Evolutionary conservation across 2,329 filamentous ascomycete species (phyloP), one percentile per base, ranked within the genome.

Genomic region (Paecilomyces sp.): DNA sequence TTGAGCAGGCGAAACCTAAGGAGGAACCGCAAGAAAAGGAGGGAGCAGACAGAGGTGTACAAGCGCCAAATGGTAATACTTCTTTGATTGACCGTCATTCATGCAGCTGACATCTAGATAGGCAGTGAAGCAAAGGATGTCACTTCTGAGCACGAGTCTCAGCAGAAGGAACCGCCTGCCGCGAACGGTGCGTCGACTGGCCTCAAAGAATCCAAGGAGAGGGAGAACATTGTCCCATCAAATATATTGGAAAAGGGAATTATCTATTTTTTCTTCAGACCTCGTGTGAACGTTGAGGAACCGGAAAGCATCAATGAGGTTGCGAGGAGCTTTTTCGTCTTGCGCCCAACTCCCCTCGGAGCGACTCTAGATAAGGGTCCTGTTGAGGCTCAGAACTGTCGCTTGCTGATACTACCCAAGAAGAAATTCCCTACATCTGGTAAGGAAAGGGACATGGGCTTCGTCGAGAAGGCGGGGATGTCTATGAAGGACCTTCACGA

Each of bases 181-280:
- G 51, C 52, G 36, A 55, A 50, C 47, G 24, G 41, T 30, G 60
- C 67, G 36, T 71, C 74, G 56, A 67, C 72, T 22, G 80, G 82
- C 1, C 72, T 85, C 4, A 75, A 79, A 60, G 76, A 81, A 56
- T 80, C 82, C 1, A 72, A 79, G 18, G 70, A 81, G 56, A 79
- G 83, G 51, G 80, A 81, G 66, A 73, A 81, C 53, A 74, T 77
- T 1, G 73, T 82, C 47, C 79, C 85, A 1, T 84, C 82, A 5
- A 86, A 79, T 61, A 85, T 96, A 25, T 80, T 95, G 2, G 92
- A 97, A 70, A 96, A 94, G 68, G 92, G 92, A 3, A 83, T 94
- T 66, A 87, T 96, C 65, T 96, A 96, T 79, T 96, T 96, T 81
- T 95, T 96, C 79, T 88, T 89, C 67, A 87, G 92, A 18, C 86